Base-by-base conservation (phyloP, 75 land plant genomes). In the Sequoiadendron giganteum region DNA sequence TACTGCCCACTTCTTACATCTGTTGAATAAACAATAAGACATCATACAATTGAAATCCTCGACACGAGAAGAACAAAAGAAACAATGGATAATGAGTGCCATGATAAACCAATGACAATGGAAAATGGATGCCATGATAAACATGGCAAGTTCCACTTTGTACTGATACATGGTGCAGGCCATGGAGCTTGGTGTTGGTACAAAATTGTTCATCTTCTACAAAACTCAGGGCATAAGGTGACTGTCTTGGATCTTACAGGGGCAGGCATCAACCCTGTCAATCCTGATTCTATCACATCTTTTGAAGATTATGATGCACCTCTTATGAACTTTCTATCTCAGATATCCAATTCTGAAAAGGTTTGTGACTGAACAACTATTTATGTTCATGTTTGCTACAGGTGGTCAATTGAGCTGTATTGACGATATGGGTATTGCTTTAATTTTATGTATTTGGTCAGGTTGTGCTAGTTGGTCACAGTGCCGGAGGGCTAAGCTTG, bases 101-200 rank as follows among this genome's bases (percentile, higher is more conserved):
- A 82, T 25, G 84, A 82, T n/a, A 11, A 47, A 49, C 1, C 6
- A 0, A 80, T 82, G 84, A 11, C 30, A 28, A 47, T 42, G 84
- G 52, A 82, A 43, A 82, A 45, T 82, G 52, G 47, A 10, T 82
- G 52, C 52, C 48, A 82, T 43, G 84, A 82, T 21, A 43, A 82
- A 45, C 30, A 45, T 82, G 83, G 5, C 47, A 6, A 43, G 1
- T 80, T 43, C 47, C 95, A 96, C 87, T 95, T 95, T 75, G 96
- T 93, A 70, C 86, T 95, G 61, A 89, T 96, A 13, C 97, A 96
- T 86, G 97, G 97, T 11, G 88, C 86, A 2, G 85, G 94, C 25
- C 94, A 93, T 68, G 97, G 97, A 77, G 94, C 90, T 4, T 95
- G 97, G 97, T 91, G 93, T 83, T 96, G 96, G 95, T 96, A 92